A percentile compares a stretch with the other conserved stretches of the same genome.
These are phyloP conservation scores for Trichoderma virens DNA, from an alignment of 495 filamentous ascomycete species.

Conservation along the genomic window DNA sequence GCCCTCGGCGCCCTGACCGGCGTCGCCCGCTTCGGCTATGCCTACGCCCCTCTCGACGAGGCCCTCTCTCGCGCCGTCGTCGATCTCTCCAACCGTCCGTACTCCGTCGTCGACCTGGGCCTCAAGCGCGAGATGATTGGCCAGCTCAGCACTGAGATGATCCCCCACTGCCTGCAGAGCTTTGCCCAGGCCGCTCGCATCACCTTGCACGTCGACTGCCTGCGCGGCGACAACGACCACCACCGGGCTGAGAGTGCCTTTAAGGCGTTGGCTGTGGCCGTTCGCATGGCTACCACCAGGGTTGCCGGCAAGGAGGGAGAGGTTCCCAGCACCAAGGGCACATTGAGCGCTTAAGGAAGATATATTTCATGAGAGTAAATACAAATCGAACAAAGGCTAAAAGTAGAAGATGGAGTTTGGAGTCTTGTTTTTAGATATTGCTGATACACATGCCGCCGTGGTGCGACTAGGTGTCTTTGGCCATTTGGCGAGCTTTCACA, in stretches of 20 bases:
- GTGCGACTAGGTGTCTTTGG: too few species aligned
- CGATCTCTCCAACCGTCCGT: slow-evolving; percentile 88
- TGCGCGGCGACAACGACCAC: slow-evolving; percentile 89
- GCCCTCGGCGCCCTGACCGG: slow-evolving; percentile 71
- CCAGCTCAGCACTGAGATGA: slow-evolving; percentile 89
- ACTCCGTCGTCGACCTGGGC: slow-evolving; percentile 69
- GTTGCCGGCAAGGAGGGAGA: slow-evolving; percentile 78
- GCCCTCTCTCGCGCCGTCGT: slow-evolving; percentile 89
- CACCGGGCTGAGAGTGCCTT: slow-evolving; percentile 95
- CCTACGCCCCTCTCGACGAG: slow-evolving; percentile 90
- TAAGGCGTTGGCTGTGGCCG: slow-evolving; percentile 86
- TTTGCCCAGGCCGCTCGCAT: slow-evolving; percentile 88
- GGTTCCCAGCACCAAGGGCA: slow-evolving; percentile 91
- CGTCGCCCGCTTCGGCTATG: slow-evolving; percentile 80
- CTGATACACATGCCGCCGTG: too few species aligned
- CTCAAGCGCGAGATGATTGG: slow-evolving; percentile 87
- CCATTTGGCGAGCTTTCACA: neutral
- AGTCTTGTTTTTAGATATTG: neutral
- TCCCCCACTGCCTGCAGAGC: slow-evolving; percentile 88
- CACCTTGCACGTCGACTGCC: slow-evolving; percentile 85
- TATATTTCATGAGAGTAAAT: neutral
- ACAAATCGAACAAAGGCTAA: neutral
- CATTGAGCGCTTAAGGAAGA: slow-evolving; percentile 41
- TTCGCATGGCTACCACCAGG: slow-evolving; percentile 63
- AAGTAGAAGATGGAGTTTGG: neutral